These are phyloP conservation scores for Carex kokanica DNA, from an alignment of 176 grass and related monocot genomes.

Conservation along the genomic window DNA sequence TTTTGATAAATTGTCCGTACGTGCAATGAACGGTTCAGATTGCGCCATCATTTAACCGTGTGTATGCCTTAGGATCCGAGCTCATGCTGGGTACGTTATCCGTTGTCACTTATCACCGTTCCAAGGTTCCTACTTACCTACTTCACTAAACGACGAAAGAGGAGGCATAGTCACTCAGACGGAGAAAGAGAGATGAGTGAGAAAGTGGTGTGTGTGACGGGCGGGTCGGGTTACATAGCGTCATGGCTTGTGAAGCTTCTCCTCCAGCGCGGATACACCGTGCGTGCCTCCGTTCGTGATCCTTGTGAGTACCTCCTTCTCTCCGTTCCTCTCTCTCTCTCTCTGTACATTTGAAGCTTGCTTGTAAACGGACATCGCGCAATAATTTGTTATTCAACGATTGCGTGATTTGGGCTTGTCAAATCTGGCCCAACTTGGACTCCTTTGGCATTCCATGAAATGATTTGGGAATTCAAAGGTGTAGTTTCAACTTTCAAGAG, in stretches of 20 bases:
- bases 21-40: too few species aligned
- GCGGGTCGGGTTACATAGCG: slow-evolving; percentile 53
- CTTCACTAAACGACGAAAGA: not conserved
- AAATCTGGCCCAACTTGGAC: too few species aligned
- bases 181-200: slow-evolving; percentile 5
- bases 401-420: not conserved
- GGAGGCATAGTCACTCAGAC: not conserved
- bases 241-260: slow-evolving; percentile 63
- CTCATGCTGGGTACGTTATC: too few species aligned
- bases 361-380: not conserved
- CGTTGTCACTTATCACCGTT: not conserved
- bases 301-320: slow-evolving; percentile 20
- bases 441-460: too few species aligned
- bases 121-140: not conserved
- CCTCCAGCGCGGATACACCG: slow-evolving; percentile 50
- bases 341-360: not conserved
- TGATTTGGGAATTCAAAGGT: too few species aligned
- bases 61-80: too few species aligned
- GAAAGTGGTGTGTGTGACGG: slow-evolving; percentile 44
- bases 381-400: not conserved
- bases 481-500: too few species aligned
- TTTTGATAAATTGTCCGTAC: too few species aligned
- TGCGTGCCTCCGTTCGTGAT: slow-evolving; percentile 52
- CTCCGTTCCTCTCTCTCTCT: too few species aligned
- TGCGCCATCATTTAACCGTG: too few species aligned